Percentiles rank a stretch among this genome's conserved stretches.
These are phyloP conservation scores for Arctium lappa DNA, from an alignment of 129 eudicot species.

Conservation along the genomic window DNA sequence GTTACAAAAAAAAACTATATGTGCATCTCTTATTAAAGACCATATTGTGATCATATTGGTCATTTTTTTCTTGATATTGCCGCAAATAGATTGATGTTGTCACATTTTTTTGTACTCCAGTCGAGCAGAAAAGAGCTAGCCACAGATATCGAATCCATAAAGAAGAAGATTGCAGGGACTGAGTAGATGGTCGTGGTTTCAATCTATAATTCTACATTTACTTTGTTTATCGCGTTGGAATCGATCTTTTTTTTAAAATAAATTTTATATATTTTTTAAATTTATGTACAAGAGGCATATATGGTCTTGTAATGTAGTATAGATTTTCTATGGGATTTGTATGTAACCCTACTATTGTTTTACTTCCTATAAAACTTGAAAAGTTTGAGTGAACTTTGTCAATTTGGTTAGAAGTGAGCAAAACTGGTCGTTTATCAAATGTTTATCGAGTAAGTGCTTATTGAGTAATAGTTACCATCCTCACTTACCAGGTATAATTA, in stretches of 20 bases:
- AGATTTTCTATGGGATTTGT: slow-evolving; percentile 31
- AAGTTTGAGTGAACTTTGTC: not conserved
- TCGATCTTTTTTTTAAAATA: slow-evolving; percentile 17
- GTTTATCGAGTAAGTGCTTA: too few relatives aligned
- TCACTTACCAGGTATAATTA: too few relatives aligned
- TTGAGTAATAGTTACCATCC: too few relatives aligned
- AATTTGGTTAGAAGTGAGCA: not conserved
- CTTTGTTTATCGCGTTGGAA: slow-evolving; percentile 16
- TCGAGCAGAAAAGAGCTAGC: slow-evolving; percentile 96
- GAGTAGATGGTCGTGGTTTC: slow-evolving; percentile 42
- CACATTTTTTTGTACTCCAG: slow-evolving; percentile 35
- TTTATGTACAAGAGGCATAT: slow-evolving; percentile 36
- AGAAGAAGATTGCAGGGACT: slow-evolving; percentile 95
- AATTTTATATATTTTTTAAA: not conserved
- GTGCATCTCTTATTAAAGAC: not conserved
- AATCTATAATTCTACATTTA: slow-evolving; percentile 11
- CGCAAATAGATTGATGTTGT: not conserved
- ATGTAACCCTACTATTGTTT: slow-evolving; percentile 17
- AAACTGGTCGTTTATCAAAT: too few relatives aligned
- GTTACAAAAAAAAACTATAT: not conserved
- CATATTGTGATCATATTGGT: not conserved
- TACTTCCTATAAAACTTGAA: slow-evolving; percentile 7
- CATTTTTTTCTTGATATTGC: not conserved
- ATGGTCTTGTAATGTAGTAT: slow-evolving; percentile 42
- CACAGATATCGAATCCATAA: slow-evolving; percentile 74